Conservation (phyloP, 2,329 filamentous ascomycete genomes). For the Didymella arachidicola region DNA sequence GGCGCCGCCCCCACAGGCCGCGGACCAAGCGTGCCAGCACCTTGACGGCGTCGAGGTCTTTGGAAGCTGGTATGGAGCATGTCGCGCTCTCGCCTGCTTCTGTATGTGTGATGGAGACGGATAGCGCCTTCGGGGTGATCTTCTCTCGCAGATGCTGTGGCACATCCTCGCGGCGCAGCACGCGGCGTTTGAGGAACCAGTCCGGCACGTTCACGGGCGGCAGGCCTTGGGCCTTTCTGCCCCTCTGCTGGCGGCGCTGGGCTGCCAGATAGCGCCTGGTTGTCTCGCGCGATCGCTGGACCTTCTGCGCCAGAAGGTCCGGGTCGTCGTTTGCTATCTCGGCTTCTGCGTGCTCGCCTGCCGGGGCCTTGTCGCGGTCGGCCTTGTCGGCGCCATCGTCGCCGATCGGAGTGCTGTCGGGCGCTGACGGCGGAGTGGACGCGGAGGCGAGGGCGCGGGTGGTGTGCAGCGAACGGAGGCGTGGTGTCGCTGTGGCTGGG, state of each 20-base stretch:
- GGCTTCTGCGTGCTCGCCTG: conserved; percentile 30
- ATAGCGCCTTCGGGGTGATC: conserved; percentile 28
- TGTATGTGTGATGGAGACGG: conserved; percentile 34
- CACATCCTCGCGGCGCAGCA: conserved; percentile 53
- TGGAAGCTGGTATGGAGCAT: conserved; percentile 32
- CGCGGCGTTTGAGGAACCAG: conserved; percentile 64
- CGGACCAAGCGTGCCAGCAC: conserved; percentile 37
- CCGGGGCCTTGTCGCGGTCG: conserved; percentile 29
- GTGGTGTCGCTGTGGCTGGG: conserved; percentile 34
- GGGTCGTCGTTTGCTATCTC: conserved; percentile 41
- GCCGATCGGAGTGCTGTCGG: conserved; percentile 37
- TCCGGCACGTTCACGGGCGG: conserved; percentile 61
- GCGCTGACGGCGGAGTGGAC: conserved; percentile 38
- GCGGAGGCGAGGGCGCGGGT: conserved; percentile 40
- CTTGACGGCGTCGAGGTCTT: conserved; percentile 30
- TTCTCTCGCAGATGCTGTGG: conserved; percentile 17
- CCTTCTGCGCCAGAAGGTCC: conserved; percentile 47
- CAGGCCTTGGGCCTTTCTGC: conserved; percentile 44
- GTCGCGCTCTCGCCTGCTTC: conserved; percentile 38
- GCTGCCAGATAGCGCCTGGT: conserved; percentile 46
- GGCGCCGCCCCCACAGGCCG: conserved; percentile 34
- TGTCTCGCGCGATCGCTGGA: conserved; percentile 47
- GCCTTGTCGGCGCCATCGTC: conserved; percentile 35
- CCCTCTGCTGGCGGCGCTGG: conserved; percentile 44
- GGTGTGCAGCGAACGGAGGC: conserved; percentile 46